These are phyloP conservation scores for Fragilaria crotonensis DNA, from an alignment of 108 stramenopile species.

Conservation along the genomic window DNA sequence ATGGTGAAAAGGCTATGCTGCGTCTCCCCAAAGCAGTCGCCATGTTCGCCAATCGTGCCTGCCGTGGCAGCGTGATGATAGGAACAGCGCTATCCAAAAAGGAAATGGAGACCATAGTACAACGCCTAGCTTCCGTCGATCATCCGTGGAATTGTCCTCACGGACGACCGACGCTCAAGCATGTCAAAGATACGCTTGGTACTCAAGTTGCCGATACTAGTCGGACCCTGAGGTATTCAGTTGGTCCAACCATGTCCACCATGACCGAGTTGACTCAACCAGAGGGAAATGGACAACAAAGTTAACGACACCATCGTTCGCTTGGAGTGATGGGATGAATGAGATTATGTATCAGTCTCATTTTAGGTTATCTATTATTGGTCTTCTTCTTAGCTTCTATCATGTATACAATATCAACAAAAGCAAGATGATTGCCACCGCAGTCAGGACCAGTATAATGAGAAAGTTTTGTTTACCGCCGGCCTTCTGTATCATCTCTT, in stretches of 20 bases:
- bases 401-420: slow-evolving; percentile 74
- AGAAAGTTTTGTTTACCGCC: slow-evolving; percentile 79
- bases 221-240: slow-evolving; percentile 19
- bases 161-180: slow-evolving; percentile 86
- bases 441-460: slow-evolving; percentile 51
- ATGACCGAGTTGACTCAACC: slow-evolving; percentile 19
- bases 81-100: slow-evolving; percentile 81
- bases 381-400: slow-evolving; percentile 3
- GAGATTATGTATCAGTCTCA: not conserved
- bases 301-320: too few relatives aligned
- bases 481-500: slow-evolving; percentile 77
- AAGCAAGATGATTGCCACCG: slow-evolving; percentile 62
- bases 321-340: too few relatives aligned
- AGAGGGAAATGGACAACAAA: too few relatives aligned
- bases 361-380: not conserved
- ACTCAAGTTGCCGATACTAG: slow-evolving; percentile 48
- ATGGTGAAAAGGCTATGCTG: slow-evolving; percentile 39
- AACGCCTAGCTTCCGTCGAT: slow-evolving; percentile 74
- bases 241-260: slow-evolving; percentile 31
- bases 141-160: slow-evolving; percentile 92
- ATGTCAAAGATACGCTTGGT: slow-evolving; percentile 56
- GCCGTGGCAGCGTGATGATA: slow-evolving; percentile 91
- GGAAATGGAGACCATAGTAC: slow-evolving; percentile 79
- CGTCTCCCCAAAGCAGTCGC: slow-evolving; percentile 92
- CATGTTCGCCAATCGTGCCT: slow-evolving; percentile 95